These are phyloP conservation scores for Podospora pseudocomata DNA, from an alignment of 495 filamentous ascomycete species.

Conservation along the genomic window DNA sequence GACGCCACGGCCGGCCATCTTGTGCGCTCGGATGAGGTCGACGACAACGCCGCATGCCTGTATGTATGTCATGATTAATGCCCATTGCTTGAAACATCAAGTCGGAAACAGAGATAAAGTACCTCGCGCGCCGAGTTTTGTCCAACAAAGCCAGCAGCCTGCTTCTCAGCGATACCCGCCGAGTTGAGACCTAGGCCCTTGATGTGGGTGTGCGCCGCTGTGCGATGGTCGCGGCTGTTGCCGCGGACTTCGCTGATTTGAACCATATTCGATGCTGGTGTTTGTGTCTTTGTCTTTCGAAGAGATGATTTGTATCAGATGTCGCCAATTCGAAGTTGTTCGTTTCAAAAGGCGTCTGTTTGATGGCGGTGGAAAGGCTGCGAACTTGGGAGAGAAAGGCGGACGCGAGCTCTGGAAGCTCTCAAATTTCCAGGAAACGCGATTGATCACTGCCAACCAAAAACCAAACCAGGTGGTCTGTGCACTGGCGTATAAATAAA, in stretches of 20 bases:
- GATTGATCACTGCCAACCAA: not conserved
- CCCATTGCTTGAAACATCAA: not conserved
- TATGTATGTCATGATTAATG: not conserved
- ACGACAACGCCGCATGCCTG: slow-evolving; percentile 89
- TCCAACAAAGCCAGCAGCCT: slow-evolving; percentile 80
- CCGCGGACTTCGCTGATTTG: slow-evolving; percentile 95
- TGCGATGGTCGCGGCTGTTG: slow-evolving; percentile 91
- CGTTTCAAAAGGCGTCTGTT: not conserved
- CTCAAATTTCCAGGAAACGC: slow-evolving; percentile 24
- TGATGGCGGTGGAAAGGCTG: slow-evolving; percentile 2
- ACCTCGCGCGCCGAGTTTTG: slow-evolving; percentile 86
- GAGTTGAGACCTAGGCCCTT: slow-evolving; percentile 80
- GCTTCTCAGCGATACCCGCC: slow-evolving; percentile 76
- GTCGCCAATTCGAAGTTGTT: not conserved
- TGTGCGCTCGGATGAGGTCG: slow-evolving; percentile 88
- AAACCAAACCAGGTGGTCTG: slow-evolving; percentile 14
- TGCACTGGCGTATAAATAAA: not conserved
- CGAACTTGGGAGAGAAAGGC: slow-evolving; percentile 7
- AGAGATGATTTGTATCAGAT: not conserved
- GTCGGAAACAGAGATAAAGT: slow-evolving; percentile 7
- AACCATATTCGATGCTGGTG: slow-evolving; percentile 56
- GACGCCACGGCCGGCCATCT: slow-evolving; percentile 94
- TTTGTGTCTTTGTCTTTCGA: not conserved
- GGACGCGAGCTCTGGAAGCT: slow-evolving; percentile 25
- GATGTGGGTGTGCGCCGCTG: slow-evolving; percentile 95